A percentile compares a stretch with the other conserved stretches of the same genome.
phyloP scores from a whole-genome alignment of 192 early-diverging fungal genomes.

The Coemansia sp. region DNA sequence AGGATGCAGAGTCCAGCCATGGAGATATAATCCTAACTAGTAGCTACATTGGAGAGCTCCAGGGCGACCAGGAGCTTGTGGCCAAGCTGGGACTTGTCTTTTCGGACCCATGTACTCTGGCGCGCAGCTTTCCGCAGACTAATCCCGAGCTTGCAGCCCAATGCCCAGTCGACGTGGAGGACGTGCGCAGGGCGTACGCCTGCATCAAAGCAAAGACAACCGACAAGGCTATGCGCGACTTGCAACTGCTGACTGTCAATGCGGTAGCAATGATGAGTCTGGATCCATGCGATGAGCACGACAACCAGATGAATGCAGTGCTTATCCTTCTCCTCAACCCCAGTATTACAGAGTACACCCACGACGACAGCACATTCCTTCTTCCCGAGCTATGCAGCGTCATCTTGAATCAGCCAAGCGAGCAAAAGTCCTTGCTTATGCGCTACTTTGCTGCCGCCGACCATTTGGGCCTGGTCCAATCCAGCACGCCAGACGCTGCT shows the following conservation, averaged over 20 bases:
- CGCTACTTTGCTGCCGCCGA: conserved; percentile 33
- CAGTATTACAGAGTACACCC: conserved; percentile 32
- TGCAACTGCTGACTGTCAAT: conserved; percentile 32
- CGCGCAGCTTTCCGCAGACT: conserved; percentile 48
- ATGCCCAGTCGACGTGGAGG: conserved; percentile 48
- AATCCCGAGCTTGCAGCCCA: conserved; percentile 18
- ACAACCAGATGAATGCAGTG: conserved; percentile 43
- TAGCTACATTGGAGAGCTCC: conserved; percentile 18
- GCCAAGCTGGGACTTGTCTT: conserved; percentile 39
- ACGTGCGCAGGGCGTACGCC: conserved; percentile 37
- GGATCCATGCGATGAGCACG: conserved; percentile 51
- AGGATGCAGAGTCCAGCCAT: neutral
- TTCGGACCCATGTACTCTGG: conserved; percentile 47
- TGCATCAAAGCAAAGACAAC: conserved; percentile 16
- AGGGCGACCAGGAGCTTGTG: conserved; percentile 26
- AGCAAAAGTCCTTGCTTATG: conserved; percentile 33
- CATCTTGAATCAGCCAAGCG: conserved; percentile 29
- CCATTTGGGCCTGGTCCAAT: neutral
- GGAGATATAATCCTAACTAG: conserved; percentile 27
- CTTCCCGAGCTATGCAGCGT: conserved; percentile 51
- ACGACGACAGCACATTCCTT: conserved; percentile 20
- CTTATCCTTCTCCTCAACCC: conserved; percentile 51
- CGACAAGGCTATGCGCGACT: conserved; percentile 18
- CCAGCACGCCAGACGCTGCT: neutral
- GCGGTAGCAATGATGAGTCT: conserved; percentile 31